Evolutionary conservation across 2,329 filamentous ascomycete species (phyloP).

Genomic region (Pestalotiopsis fici): DNA sequence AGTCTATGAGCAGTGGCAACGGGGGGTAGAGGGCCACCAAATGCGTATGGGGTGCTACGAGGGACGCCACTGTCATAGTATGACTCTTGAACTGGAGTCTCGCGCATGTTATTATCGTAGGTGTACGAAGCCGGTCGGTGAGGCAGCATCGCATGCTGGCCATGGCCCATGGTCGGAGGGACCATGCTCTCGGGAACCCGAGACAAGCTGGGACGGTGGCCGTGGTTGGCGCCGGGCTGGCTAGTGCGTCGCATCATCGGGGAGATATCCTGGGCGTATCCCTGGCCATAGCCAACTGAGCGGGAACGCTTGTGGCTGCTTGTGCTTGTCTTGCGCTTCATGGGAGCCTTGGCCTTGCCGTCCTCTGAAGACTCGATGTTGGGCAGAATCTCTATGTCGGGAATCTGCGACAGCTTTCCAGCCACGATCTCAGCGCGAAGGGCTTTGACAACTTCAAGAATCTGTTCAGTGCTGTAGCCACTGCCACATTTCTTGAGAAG

Average conservation of each 20-base stretch:
- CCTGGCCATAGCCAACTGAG: conserved; percentile 28
- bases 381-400: conserved; percentile 61
- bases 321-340: conserved; percentile 25
- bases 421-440: conserved; percentile 46
- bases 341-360: conserved; percentile 23
- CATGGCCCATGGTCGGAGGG: conserved; percentile 19
- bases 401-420: conserved; percentile 45
- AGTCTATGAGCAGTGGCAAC: conserved; percentile 22
- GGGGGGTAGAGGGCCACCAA: conserved; percentile 18
- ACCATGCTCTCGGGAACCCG: conserved; percentile 15
- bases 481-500: conserved; percentile 45
- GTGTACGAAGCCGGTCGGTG: conserved; percentile 25
- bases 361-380: conserved; percentile 42
- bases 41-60: conserved; percentile 17
- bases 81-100: conserved; percentile 29
- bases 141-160: conserved; percentile 19
- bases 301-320: conserved; percentile 33
- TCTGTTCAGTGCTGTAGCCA: conserved; percentile 48
- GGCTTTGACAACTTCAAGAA: conserved; percentile 46
- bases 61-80: conserved; percentile 20
- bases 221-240: conserved; percentile 20
- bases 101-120: conserved; percentile 32
- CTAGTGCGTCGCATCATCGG: conserved; percentile 27
- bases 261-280: conserved; percentile 15
- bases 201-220: conserved; percentile 7